A percentile compares a stretch with the other conserved stretches of the same genome.
Evolutionary conservation across 352 stramenopile genomes (phyloP).

Genomic region (Phytopythium oedochilum): DNA sequence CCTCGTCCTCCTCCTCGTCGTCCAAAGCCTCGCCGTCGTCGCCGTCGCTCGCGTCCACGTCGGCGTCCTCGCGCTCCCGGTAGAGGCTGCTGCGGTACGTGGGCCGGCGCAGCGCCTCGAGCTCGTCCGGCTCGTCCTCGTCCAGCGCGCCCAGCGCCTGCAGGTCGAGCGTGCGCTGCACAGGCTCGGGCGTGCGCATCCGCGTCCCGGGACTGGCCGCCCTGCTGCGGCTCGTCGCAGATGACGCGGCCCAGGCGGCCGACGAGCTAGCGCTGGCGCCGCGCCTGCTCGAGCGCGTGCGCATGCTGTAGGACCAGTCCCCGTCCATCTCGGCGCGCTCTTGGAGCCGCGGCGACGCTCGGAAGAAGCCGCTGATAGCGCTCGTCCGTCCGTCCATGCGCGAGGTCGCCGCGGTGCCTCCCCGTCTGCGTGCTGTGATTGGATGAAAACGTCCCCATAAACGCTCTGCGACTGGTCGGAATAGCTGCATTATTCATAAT

Average conservation of each 20-base stretch:
- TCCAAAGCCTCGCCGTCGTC: conserved; percentile 17
- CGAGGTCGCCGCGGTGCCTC: background rate
- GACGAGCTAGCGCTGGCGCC: background rate
- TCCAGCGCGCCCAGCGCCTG: conserved; percentile 33
- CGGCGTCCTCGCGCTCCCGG: conserved; percentile 5
- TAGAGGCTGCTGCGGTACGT: conserved; percentile 9
- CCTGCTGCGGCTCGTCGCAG: background rate
- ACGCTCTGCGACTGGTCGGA: too few relatives aligned
- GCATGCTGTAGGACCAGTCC: background rate
- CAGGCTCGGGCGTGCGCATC: conserved; percentile 40
- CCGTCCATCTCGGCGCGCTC: conserved; percentile 2
- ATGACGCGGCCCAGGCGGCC: conserved; percentile 1
- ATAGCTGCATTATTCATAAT: background rate
- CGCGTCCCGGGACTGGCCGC: conserved; percentile 14
- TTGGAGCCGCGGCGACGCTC: too few relatives aligned
- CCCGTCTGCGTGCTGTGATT: background rate
- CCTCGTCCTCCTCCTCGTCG: conserved; percentile 33
- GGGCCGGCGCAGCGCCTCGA: conserved; percentile 11
- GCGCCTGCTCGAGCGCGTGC: conserved; percentile 4
- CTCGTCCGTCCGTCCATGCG: background rate
- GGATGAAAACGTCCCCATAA: too few relatives aligned
- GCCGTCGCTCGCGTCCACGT: conserved; percentile 15
- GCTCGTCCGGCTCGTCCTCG: conserved; percentile 31
- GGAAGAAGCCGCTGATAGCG: too few relatives aligned
- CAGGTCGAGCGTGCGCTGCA: conserved; percentile 60